Conservation (phyloP, 2,329 filamentous ascomycete species). For the Alternaria longipes region DNA sequence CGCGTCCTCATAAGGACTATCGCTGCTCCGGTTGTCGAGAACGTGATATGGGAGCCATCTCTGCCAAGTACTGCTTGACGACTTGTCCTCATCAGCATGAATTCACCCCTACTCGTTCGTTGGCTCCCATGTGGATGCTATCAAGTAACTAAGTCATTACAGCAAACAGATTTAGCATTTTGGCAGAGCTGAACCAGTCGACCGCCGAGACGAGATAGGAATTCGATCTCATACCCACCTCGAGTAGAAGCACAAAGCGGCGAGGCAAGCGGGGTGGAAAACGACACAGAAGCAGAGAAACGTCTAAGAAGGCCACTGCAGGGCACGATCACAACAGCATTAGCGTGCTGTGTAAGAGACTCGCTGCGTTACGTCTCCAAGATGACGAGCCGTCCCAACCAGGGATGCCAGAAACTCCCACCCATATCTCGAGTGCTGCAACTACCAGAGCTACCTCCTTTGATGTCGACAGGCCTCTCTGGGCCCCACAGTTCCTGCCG, state of each 20-base stretch:
- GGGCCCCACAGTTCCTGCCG: slow-evolving; percentile 35
- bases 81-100: slow-evolving; percentile 28
- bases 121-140: neutral
- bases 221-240: slow-evolving; percentile 29
- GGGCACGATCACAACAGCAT: slow-evolving; percentile 4
- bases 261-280: slow-evolving; percentile 34
- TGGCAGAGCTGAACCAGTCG: slow-evolving; percentile 32
- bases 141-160: neutral
- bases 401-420: neutral
- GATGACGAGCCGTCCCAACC: slow-evolving; percentile 3
- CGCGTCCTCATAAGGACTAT: slow-evolving; percentile 15
- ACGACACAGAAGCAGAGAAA: slow-evolving; percentile 21
- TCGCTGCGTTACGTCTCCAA: slow-evolving; percentile 21
- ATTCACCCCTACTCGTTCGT: slow-evolving; percentile 36
- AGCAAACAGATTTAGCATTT: slow-evolving; percentile 45
- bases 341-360: slow-evolving; percentile 17
- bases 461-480: slow-evolving; percentile 29
- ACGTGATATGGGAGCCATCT: neutral
- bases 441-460: slow-evolving; percentile 1
- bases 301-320: slow-evolving; percentile 4
- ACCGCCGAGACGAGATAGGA: slow-evolving; percentile 29
- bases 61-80: slow-evolving; percentile 10
- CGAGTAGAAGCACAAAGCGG: slow-evolving; percentile 14
- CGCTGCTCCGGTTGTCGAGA: slow-evolving; percentile 24
- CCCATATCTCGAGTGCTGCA: neutral